Conservation (phyloP, 2,329 filamentous ascomycete genomes). For the Microcyclospora pomicola region DNA sequence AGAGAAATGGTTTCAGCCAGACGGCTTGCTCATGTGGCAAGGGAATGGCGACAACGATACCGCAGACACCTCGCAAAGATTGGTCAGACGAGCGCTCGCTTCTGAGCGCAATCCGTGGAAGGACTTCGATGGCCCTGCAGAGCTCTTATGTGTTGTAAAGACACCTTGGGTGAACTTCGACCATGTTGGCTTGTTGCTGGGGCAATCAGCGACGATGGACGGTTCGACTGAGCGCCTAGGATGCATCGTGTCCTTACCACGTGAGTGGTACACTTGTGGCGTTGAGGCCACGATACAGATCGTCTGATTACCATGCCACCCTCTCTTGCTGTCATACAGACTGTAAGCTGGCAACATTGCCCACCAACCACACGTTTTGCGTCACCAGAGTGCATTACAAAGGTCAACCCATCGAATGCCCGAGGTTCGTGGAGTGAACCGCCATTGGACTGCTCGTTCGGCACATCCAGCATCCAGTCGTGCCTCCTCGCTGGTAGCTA, state of each 20-base stretch:
- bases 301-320: too few species aligned
- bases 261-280: neutral
- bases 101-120: neutral
- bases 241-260: neutral
- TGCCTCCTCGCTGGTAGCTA: too few species aligned
- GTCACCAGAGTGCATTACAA: too few species aligned
- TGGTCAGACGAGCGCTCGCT: neutral
- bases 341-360: too few species aligned
- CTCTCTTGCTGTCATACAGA: too few species aligned
- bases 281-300: too few species aligned
- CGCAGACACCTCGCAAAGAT: neutral
- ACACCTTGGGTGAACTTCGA: neutral
- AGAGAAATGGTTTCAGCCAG: neutral
- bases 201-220: neutral
- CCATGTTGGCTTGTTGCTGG: neutral
- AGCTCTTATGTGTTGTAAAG: neutral
- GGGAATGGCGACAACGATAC: too few species aligned
- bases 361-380: too few species aligned
- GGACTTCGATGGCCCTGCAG: neutral
- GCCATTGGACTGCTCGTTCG: too few species aligned
- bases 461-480: too few species aligned
- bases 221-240: neutral
- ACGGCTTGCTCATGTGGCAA: neutral
- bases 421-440: too few species aligned
- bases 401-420: too few species aligned